Base-by-base conservation (phyloP, 2,329 filamentous ascomycete species). In the Claviceps monticola region DNA sequence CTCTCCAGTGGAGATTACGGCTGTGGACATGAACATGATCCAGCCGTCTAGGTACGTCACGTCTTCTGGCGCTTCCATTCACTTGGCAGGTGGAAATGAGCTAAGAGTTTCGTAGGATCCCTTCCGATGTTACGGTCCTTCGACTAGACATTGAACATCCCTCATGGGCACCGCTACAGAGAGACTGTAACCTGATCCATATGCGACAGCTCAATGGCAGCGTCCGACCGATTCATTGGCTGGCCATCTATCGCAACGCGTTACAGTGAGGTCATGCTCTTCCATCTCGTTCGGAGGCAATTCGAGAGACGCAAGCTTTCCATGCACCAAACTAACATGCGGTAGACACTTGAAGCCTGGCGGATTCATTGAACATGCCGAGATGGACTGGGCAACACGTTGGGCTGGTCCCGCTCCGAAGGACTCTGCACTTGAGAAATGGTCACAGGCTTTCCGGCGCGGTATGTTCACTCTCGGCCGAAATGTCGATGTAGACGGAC, bases 281-380 rank as follows among this genome's bases (percentile, higher is more conserved):
- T 21, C 16, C 6, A 21, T 21, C 9, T 34, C 29, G 29, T 34
- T 34, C 29, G 29, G 29, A 34, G 9, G 29, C 29, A 34, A 11
- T 34, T 11, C 29, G 9, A 34, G 9, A 34, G 29, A 34, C 29
- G 4, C 29, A 34, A 34, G 29, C 29, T 34, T 34, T 34, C 3
- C 9, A 11, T 4, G 9, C 9, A 36, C 7, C 7, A 7, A 13
- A 38, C 39, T 50, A 14, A 53, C 37, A 13, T 7, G 36, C n/a
- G 26, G n/a, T 47, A 88, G 84, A 50, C 86, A 94, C 62, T 74
- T 96, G 26, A 82, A 81, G 59, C 88, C 88, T 1, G 83, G 83
- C 42, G 91, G 90, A 51, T 78, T 76, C 62, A 75, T 96, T 51
- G 90, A 97, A 67, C 88, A 95, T 58, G 79, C 95, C 47, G 91